phyloP scores from a whole-genome alignment of 192 early-diverging fungal genomes.

The Umbelopsis isabellina region DNA sequence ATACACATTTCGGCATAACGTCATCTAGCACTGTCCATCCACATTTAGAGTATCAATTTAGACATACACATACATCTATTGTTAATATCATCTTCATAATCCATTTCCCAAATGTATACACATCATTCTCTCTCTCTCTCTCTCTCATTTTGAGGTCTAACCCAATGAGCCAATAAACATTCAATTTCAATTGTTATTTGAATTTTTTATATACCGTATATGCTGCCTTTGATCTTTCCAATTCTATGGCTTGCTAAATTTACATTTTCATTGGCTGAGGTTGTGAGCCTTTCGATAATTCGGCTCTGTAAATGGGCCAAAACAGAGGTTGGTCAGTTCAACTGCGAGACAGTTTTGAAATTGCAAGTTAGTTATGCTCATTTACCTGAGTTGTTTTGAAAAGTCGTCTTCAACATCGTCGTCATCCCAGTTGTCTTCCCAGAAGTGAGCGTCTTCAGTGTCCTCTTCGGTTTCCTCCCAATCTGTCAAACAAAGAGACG shows the following conservation, averaged over 20 bases:
- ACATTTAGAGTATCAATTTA: too few species aligned
- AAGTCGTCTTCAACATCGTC: slow-evolving; percentile 92
- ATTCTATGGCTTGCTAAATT: slow-evolving; percentile 19
- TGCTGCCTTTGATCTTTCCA: background rate
- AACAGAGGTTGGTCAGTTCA: background rate
- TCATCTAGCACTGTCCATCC: too few species aligned
- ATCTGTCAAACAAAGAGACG: slow-evolving; percentile 51
- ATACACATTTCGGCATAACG: too few species aligned
- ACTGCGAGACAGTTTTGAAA: background rate
- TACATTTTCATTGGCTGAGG: slow-evolving; percentile 23
- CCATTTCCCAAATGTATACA: too few species aligned
- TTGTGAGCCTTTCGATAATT: slow-evolving; percentile 19
- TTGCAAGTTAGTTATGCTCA: background rate
- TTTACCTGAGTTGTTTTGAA: slow-evolving; percentile 78
- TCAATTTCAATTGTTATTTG: too few species aligned
- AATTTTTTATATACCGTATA: background rate
- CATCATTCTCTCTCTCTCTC: too few species aligned
- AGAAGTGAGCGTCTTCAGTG: slow-evolving; percentile 66
- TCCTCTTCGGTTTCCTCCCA: slow-evolving; percentile 83
- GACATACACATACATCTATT: too few species aligned
- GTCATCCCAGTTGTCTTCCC: slow-evolving; percentile 93
- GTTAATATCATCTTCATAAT: too few species aligned
- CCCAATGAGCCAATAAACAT: too few species aligned
- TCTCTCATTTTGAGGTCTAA: too few species aligned
- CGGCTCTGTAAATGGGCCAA: background rate